Percentiles rank a stretch among this genome's conserved stretches.
Conservation (phyloP, 176 grass and related monocot genomes). For the Carex pumila region DNA sequence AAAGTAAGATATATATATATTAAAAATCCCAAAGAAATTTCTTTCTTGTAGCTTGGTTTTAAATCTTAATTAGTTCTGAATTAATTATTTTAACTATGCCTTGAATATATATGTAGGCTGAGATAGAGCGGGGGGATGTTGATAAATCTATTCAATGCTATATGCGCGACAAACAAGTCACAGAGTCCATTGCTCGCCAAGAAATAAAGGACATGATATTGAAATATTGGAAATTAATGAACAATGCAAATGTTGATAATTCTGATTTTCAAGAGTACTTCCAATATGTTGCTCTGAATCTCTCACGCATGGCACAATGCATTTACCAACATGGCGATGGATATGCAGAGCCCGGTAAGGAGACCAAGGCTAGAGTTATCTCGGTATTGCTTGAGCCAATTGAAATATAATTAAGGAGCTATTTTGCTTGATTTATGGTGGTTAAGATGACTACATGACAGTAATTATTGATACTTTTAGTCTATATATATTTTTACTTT, state of each 20-base stretch:
- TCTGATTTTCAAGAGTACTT: slow-evolving; percentile 9
- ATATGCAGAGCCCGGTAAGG: not conserved
- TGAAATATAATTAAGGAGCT: too few species aligned
- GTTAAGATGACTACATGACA: too few species aligned
- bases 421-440: too few species aligned
- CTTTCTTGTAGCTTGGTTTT: too few species aligned
- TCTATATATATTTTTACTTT: too few species aligned
- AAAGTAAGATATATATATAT: not conserved
- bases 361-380: slow-evolving; percentile 8
- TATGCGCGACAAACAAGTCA: slow-evolving; percentile 14
- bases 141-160: slow-evolving; percentile 27
- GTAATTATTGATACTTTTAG: too few species aligned
- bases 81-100: too few species aligned
- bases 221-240: slow-evolving; percentile 9
- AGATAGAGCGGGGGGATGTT: slow-evolving; percentile 21
- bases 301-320: not conserved
- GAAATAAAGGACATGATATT: slow-evolving; percentile 18
- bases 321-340: slow-evolving; percentile 24
- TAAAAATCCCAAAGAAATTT: not conserved
- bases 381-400: slow-evolving; percentile 17
- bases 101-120: not conserved
- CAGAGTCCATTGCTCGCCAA: slow-evolving; percentile 5
- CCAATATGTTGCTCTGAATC: not conserved
- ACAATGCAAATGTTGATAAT: not conserved
- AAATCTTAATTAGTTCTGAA: too few species aligned